These are phyloP conservation scores for Stevia rebaudiana DNA, from an alignment of 140 eudicot genomes.

Conservation along the genomic window DNA sequence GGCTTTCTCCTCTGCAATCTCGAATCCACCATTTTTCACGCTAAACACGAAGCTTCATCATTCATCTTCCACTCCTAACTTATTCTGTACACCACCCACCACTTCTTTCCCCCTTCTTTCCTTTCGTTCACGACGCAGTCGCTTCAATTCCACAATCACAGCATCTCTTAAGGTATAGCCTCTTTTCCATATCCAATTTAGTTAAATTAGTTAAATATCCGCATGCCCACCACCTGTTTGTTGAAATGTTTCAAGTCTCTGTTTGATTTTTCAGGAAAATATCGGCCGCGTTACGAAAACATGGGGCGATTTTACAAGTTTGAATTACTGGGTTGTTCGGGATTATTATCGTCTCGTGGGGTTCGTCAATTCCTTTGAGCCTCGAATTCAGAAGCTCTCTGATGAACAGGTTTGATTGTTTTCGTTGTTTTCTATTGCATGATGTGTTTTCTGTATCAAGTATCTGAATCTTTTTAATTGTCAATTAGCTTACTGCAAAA, in stretches of 20 bases:
- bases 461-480: constrained; percentile 4
- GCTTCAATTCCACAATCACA: constrained; percentile 22
- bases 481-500: constrained; percentile 65
- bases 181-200: not conserved
- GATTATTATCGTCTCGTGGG: constrained; percentile 87
- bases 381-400: constrained; percentile 54
- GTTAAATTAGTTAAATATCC: not conserved
- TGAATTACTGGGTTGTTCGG: constrained; percentile 83
- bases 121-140: constrained; percentile 25
- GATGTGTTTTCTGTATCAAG: not conserved
- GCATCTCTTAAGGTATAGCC: constrained; percentile 42
- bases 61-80: constrained; percentile 13
- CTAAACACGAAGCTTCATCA: constrained; percentile 16
- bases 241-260: constrained; percentile 24
- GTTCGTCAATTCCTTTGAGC: constrained; percentile 69
- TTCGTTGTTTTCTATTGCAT: not conserved
- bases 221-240: constrained; percentile 48
- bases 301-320: constrained; percentile 62
- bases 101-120: constrained; percentile 23
- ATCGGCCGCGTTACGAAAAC: constrained; percentile 44
- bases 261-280: constrained; percentile 43
- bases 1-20: constrained; percentile 24
- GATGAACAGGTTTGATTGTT: constrained; percentile 61
- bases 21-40: constrained; percentile 12
- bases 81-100: constrained; percentile 21